Evolutionary conservation across 2,329 filamentous ascomycete genomes (phyloP).

Genomic region (Aspergillus caelatus): DNA sequence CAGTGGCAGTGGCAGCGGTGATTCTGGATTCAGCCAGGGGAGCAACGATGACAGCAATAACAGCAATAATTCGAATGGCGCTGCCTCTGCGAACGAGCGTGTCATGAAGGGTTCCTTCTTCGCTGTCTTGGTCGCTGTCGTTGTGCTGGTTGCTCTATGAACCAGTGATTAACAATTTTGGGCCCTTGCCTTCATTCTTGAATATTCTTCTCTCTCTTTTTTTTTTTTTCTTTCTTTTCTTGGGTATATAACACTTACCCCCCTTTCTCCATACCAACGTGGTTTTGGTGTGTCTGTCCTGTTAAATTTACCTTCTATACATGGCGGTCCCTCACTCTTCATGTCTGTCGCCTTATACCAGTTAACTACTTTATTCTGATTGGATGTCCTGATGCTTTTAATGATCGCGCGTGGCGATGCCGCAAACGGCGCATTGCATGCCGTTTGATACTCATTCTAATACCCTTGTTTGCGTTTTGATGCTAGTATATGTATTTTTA

Average conservation of each 20-base stretch:
- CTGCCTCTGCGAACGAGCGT: conserved; percentile 40
- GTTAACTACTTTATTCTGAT: conserved; percentile 10
- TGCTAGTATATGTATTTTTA: conserved; percentile 8
- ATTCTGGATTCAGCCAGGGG: conserved; percentile 37
- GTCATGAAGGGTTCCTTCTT: conserved; percentile 50
- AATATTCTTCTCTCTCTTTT: conserved; percentile 29
- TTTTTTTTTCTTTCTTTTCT: conserved; percentile 12
- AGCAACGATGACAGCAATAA: conserved; percentile 16
- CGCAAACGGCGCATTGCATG: conserved; percentile 5
- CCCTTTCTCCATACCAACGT: not conserved
- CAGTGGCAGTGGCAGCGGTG: conserved; percentile 21
- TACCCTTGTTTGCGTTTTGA: conserved; percentile 14
- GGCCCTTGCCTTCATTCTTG: conserved; percentile 16
- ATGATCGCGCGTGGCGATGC: conserved; percentile 14
- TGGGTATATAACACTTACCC: not conserved
- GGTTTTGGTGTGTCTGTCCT: conserved; percentile 15
- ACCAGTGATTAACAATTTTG: conserved; percentile 15
- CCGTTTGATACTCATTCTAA: conserved; percentile 11
- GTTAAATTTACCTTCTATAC: conserved; percentile 7
- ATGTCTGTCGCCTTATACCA: conserved; percentile 9
- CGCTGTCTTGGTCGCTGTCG: conserved; percentile 50
- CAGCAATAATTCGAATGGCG: conserved; percentile 28
- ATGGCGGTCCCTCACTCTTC: conserved; percentile 2
- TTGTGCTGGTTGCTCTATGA: conserved; percentile 50
- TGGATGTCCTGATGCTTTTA: conserved; percentile 21